A percentile compares a stretch with the other conserved stretches of the same genome.
Conservation (phyloP, 441 rosid species). For the Gossypium schwendimanii region DNA sequence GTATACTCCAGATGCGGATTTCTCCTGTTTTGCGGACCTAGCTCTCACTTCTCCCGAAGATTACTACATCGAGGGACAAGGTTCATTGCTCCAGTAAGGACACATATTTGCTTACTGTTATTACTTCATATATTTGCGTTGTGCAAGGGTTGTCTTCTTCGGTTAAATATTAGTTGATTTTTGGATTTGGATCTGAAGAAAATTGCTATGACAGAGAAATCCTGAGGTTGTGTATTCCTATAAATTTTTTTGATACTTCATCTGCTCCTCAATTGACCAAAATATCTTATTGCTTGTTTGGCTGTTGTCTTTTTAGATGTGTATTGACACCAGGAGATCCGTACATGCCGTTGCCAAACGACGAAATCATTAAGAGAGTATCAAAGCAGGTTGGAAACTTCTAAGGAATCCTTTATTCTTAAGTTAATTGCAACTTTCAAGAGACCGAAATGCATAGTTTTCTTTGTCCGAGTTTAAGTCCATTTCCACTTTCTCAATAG, state of each 20-base stretch:
- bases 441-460: not conserved
- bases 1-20: constrained; percentile 97
- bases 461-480: not conserved
- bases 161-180: not conserved
- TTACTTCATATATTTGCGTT: not conserved
- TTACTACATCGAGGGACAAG: constrained; percentile 93
- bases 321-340: constrained; percentile 97
- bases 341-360: constrained; percentile 81
- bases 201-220: not conserved
- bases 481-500: not conserved
- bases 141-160: not conserved
- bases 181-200: not conserved
- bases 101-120: not conserved
- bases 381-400: constrained; percentile 59
- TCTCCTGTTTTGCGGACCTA: constrained; percentile 92
- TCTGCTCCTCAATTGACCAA: not conserved
- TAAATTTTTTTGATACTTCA: not conserved
- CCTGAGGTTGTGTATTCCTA: not conserved
- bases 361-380: constrained; percentile 77
- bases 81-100: constrained; percentile 92
- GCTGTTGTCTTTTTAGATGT: constrained; percentile 42
- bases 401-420: not conserved
- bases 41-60: constrained; percentile 96
- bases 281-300: not conserved
- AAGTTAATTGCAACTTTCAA: not conserved